A percentile compares a stretch with the other conserved stretches of the same genome.
Evolutionary conservation across 352 stramenopile species (phyloP).

Genomic region (Aphanomyces cochlioides): DNA sequence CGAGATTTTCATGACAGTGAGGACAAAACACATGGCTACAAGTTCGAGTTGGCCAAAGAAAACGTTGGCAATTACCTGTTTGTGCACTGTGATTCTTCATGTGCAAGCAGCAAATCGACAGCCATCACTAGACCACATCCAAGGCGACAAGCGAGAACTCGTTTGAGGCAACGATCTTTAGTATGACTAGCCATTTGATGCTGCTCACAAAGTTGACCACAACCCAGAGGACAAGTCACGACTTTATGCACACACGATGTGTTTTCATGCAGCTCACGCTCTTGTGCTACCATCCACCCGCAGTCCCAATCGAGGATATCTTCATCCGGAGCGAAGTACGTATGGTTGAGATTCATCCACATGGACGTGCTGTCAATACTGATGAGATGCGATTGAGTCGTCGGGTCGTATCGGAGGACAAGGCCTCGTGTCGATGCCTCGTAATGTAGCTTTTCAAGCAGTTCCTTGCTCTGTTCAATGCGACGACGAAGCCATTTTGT

Average conservation of each 20-base stretch:
- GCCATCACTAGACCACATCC: conserved; percentile 53
- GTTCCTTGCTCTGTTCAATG: not conserved
- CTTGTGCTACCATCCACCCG: conserved; percentile 25
- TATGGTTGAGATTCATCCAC: conserved; percentile 5
- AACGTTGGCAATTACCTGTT: conserved; percentile 33
- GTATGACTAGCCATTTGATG: conserved; percentile 44
- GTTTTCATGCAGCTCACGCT: conserved; percentile 33
- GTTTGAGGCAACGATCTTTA: conserved; percentile 56
- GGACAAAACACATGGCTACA: conserved; percentile 41
- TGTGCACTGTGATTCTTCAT: conserved; percentile 52
- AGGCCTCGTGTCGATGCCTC: not conserved
- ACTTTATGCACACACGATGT: conserved; percentile 48
- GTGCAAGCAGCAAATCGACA: conserved; percentile 42
- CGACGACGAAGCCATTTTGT: not conserved
- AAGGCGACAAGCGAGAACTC: conserved; percentile 53
- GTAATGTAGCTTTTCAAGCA: not conserved
- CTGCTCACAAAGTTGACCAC: conserved; percentile 50
- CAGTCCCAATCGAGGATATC: conserved; percentile 2
- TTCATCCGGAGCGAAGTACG: conserved; percentile 9
- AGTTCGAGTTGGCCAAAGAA: not conserved
- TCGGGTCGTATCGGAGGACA: conserved; percentile 18
- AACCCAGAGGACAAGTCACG: conserved; percentile 56
- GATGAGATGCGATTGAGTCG: not conserved
- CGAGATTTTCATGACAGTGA: conserved; percentile 45
- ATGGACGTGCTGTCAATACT: not conserved